These are phyloP conservation scores for Trichoderma afroharzianum DNA, from an alignment of 2,329 filamentous ascomycete species.

Conservation along the genomic window DNA sequence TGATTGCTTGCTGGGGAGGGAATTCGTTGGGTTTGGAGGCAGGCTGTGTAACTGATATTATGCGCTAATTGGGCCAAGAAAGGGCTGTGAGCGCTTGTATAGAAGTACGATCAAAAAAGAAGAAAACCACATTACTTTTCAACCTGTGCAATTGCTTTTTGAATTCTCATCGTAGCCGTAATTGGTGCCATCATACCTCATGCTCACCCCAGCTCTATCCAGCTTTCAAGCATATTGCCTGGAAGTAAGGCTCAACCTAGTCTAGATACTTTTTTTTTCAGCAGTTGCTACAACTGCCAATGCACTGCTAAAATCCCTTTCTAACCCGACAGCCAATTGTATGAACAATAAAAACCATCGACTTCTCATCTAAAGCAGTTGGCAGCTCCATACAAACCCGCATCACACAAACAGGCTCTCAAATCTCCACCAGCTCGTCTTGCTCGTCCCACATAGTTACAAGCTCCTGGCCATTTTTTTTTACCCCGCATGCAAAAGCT, in stretches of 20 bases:
- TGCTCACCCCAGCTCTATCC: neutral
- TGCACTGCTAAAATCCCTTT: neutral
- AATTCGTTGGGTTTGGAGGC: neutral
- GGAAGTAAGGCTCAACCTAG: neutral
- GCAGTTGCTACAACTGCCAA: neutral
- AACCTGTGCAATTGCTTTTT: neutral
- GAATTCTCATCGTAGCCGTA: neutral
- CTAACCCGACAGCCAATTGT: neutral
- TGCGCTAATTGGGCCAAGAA: neutral
- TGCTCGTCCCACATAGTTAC: neutral
- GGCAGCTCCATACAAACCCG: neutral
- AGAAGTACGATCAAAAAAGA: conserved; percentile 19
- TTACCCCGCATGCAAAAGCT: neutral
- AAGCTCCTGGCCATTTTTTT: too few relatives aligned
- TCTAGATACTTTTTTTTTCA: neutral
- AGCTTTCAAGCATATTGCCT: neutral
- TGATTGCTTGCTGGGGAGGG: neutral
- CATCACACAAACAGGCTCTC: neutral
- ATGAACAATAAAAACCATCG: accelerated
- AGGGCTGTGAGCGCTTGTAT: conserved; percentile 19
- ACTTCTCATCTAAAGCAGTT: neutral
- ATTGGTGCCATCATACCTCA: neutral
- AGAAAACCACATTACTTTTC: neutral
- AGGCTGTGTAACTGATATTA: conserved; percentile 2
- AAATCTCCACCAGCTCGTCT: neutral